These are phyloP conservation scores for Brassica carinata DNA, from an alignment of 345 rosid species.

Conservation along the genomic window DNA sequence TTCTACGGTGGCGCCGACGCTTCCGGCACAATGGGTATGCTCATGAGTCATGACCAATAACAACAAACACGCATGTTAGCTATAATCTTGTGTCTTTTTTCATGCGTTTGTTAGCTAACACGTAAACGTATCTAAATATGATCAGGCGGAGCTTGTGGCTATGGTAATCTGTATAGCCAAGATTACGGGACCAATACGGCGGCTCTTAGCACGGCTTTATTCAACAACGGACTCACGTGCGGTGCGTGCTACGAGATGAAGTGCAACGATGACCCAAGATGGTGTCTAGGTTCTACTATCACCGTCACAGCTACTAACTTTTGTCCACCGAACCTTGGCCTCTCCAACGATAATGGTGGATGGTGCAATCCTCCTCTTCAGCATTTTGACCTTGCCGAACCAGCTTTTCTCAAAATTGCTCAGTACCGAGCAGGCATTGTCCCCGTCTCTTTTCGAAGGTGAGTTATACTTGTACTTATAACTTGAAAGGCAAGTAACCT, in stretches of 20 bases:
- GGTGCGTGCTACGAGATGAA: slow-evolving; percentile 79
- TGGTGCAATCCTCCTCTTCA: slow-evolving; percentile 99
- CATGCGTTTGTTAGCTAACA: slow-evolving; percentile 18
- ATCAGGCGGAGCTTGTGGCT: slow-evolving; percentile 85
- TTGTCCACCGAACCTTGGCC: slow-evolving; percentile 82
- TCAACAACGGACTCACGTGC: slow-evolving; percentile 80
- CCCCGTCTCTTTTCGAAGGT: slow-evolving; percentile 89
- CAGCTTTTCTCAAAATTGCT: slow-evolving; percentile 90
- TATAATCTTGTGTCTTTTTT: neutral
- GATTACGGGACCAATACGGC: slow-evolving; percentile 84
- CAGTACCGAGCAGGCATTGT: slow-evolving; percentile 95
- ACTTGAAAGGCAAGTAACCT: neutral
- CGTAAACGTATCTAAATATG: neutral
- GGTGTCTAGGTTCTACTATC: slow-evolving; percentile 71
- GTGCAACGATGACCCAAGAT: slow-evolving; percentile 60
- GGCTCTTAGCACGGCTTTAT: slow-evolving; percentile 74
- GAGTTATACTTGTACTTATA: neutral
- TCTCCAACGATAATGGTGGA: slow-evolving; percentile 84
- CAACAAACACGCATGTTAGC: neutral
- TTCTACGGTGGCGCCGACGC: slow-evolving; percentile 86
- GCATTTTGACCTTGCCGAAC: slow-evolving; percentile 95
- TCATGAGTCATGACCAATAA: neutral
- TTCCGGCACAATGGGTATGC: slow-evolving; percentile 79
- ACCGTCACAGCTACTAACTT: slow-evolving; percentile 81
- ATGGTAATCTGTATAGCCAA: slow-evolving; percentile 70